Percentiles rank a stretch among this genome's conserved stretches.
Evolutionary conservation across 139 green algal species (phyloP).

Genomic region (Auxenochlorella pyrenoidosa): DNA sequence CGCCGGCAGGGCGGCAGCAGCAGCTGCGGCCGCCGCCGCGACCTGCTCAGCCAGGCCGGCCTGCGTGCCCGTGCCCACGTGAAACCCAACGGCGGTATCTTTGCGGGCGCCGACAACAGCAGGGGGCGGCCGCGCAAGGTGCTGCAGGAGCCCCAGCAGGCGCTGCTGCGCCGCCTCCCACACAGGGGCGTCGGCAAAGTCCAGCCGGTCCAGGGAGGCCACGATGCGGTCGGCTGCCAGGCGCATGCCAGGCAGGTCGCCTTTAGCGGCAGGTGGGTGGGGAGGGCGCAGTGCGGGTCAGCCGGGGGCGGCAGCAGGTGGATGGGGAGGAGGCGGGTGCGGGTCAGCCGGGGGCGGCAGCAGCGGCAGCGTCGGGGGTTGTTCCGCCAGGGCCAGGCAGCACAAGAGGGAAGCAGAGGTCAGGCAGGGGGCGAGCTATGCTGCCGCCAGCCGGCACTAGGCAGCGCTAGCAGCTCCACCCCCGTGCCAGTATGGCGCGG

Average conservation of each 20-base stretch:
- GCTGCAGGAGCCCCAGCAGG: neutral
- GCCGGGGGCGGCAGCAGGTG: too few relatives aligned
- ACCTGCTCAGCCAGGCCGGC: neutral
- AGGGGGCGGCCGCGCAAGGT: too few relatives aligned
- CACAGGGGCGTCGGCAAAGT: constrained; percentile 5
- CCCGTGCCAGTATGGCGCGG: too few relatives aligned
- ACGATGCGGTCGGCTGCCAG: constrained; percentile 41
- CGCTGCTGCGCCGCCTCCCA: constrained; percentile 1
- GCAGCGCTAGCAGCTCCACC: too few relatives aligned
- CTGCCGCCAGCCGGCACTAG: too few relatives aligned
- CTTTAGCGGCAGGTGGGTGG: neutral
- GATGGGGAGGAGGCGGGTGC: too few relatives aligned
- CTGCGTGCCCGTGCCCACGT: neutral
- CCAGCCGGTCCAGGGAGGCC: constrained; percentile 9
- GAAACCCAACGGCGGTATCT: neutral
- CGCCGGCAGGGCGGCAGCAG: neutral
- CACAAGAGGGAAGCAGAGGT: too few relatives aligned
- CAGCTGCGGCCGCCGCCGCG: neutral
- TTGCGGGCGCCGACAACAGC: too few relatives aligned
- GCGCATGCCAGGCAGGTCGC: constrained; percentile 38
- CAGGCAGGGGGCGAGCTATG: too few relatives aligned
- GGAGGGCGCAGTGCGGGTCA: neutral
- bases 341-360: too few relatives aligned
- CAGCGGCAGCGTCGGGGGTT: too few relatives aligned
- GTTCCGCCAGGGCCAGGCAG: too few relatives aligned